Base-by-base conservation (phyloP, 2,329 filamentous ascomycete genomes). In the Nectriaceae sp. region DNA sequence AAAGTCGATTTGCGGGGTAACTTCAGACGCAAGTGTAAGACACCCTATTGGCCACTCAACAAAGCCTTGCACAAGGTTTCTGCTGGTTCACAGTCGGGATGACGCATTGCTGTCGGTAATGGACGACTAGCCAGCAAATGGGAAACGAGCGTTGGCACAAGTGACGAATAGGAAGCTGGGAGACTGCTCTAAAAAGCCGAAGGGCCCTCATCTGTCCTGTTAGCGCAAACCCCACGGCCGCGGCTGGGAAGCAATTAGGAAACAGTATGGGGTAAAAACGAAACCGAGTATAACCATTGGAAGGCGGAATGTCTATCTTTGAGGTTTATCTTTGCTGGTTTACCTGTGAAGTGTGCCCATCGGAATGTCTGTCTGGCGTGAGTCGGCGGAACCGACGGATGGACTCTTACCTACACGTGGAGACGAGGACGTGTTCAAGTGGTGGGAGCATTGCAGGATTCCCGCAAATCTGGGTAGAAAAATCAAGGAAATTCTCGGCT, bases 241-340 rank as follows among this genome's bases (percentile, higher is more conserved):
- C 11, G 21, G 39, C 20, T 31, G 40, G 16, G 40, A 8, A 20
- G 22, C 22, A 31, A 33, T 62, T 62, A 62, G 59, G 59, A 62
- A 62, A 62, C 59, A 62, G 59, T 62, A 62, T 62, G 59, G 59
- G 59, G 59, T 62, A 62, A 62, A 57, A 50, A 22, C 40, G 45
- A 22, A 31, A 8, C 26, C 15, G 26, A 8, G 26, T 8, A 8
- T 8, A 21, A 13, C 19, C 37, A 21, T 20, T 39, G 19, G 37
- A 21, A 10, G 19, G 5, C 20, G 5, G 5, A 18, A 6, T 18
- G 11, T 37, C 10, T 39, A 36, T 50, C 50, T 38, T 36, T 50
- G 50, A 41, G 52, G 50, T 60, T 62, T 62, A 57, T 62, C 59
- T 62, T 55, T 11, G 55, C 59, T n/a, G n/a, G n/a, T 60, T 45